phyloP scores from a whole-genome alignment of 2,329 filamentous ascomycete genomes.

The Clonostachys rosea region DNA sequence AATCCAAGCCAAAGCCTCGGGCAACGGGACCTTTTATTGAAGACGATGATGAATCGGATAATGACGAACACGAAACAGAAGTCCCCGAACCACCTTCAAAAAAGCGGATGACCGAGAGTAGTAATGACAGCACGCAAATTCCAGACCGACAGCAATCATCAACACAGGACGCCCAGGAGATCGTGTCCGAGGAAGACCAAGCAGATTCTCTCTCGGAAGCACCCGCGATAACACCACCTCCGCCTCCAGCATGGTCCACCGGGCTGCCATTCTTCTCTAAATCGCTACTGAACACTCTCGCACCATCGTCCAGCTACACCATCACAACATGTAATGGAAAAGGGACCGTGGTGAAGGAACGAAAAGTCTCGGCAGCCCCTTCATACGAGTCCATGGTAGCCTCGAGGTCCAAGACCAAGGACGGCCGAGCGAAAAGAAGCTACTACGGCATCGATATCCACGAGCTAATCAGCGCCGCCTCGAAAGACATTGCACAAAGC shows the following conservation, averaged over 20 bases:
- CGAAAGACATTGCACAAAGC: slow-evolving; percentile 48
- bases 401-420: slow-evolving; percentile 59
- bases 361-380: slow-evolving; percentile 35
- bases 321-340: slow-evolving; percentile 55
- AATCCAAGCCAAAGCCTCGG: slow-evolving; percentile 22
- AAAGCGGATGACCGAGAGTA: not conserved
- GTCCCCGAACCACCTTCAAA: not conserved
- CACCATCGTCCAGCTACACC: slow-evolving; percentile 25
- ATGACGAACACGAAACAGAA: slow-evolving; percentile 2
- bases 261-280: slow-evolving; percentile 16
- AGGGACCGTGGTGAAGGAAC: slow-evolving; percentile 48
- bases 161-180: too few relatives aligned
- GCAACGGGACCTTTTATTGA: slow-evolving; percentile 29
- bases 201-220: not conserved
- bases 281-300: slow-evolving; percentile 14
- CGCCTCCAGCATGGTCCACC: not conserved
- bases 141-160: slow-evolving; percentile 6
- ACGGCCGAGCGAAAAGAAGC: slow-evolving; percentile 65
- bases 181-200: too few relatives aligned
- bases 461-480: slow-evolving; percentile 67
- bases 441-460: slow-evolving; percentile 96
- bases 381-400: slow-evolving; percentile 67
- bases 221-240: not conserved
- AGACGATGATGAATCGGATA: slow-evolving; percentile 26
- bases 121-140: slow-evolving; percentile 6